phyloP scores from a whole-genome alignment of 345 rosid species.

The Nephelium lappaceum region DNA sequence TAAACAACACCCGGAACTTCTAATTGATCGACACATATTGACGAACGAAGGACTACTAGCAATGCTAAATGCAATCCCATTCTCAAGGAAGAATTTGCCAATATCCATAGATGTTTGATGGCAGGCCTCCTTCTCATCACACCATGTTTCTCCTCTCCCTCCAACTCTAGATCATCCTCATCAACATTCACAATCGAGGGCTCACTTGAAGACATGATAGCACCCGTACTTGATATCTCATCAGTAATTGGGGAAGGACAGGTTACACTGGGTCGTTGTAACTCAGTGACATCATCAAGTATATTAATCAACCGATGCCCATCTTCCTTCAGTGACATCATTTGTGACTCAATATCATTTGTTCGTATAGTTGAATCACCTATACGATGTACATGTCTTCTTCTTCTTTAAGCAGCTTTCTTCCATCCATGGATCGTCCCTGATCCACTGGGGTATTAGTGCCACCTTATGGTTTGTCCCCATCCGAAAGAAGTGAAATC shows the following conservation, averaged over 20 bases:
- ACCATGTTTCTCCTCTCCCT: too few relatives aligned
- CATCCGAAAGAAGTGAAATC: constrained; percentile 52
- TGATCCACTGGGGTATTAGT: constrained; percentile 71
- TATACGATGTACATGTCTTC: constrained; percentile 51
- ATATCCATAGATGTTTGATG: too few relatives aligned
- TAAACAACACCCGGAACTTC: too few relatives aligned
- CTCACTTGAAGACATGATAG: constrained; percentile 44
- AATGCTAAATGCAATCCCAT: too few relatives aligned
- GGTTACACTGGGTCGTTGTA: constrained; percentile 37
- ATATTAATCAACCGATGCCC: constrained; percentile 60
- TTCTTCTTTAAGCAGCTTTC: constrained; percentile 74
- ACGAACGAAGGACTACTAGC: too few relatives aligned
- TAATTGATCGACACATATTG: too few relatives aligned
- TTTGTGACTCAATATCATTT: constrained; percentile 53
- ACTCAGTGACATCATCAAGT: constrained; percentile 44
- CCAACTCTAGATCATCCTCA: too few relatives aligned
- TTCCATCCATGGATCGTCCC: constrained; percentile 88
- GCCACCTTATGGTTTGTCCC: constrained; percentile 95
- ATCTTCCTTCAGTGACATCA: constrained; percentile 72
- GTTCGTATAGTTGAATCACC: constrained; percentile 75
- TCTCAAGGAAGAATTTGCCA: too few relatives aligned
- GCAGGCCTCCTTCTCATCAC: too few relatives aligned
- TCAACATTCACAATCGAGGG: background rate
- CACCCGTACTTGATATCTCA: constrained; percentile 54
- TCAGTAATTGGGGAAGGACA: constrained; percentile 40